Conservation (phyloP, 1,139 yeast genomes). For the Wickerhamomyces sp. region DNA sequence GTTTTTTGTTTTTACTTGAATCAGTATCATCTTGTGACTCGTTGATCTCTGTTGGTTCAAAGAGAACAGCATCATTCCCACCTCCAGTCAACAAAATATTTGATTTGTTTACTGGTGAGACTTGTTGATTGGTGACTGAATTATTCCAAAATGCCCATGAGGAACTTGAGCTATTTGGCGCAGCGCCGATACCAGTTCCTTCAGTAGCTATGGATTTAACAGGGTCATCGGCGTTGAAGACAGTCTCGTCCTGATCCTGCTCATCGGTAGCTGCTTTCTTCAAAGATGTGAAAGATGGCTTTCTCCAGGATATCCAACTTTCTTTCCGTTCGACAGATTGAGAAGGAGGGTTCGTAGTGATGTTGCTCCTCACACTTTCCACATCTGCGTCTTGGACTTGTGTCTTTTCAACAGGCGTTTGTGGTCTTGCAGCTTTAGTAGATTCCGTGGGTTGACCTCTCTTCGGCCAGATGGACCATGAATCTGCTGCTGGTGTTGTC, state of each 20-base stretch:
- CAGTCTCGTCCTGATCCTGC: conserved; percentile 7
- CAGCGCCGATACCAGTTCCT: conserved; percentile 1
- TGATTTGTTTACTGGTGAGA: conserved; percentile 8
- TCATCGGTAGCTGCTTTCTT: conserved; percentile 11
- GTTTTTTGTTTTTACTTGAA: conserved; percentile 4
- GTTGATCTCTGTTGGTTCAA: conserved; percentile 13
- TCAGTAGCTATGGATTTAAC: conserved; percentile 9
- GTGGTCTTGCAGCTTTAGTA: neutral
- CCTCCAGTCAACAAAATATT: conserved; percentile 19
- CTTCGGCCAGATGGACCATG: conserved; percentile 9
- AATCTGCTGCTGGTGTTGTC: conserved; percentile 1
- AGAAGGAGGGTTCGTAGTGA: too few relatives aligned
- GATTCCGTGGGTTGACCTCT: too few relatives aligned
- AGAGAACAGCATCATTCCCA: conserved; percentile 21
- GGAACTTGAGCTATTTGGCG: neutral
- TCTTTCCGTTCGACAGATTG: too few relatives aligned
- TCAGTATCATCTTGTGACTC: conserved; percentile 1
- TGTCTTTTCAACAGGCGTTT: neutral
- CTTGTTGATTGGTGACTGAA: conserved; percentile 4
- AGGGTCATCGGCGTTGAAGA: neutral
- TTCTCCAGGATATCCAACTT: conserved; percentile 23
- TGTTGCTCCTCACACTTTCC: too few relatives aligned
- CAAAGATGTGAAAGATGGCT: conserved; percentile 21
- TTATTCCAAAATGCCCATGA: conserved; percentile 24
- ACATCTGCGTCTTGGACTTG: too few relatives aligned